Percentiles rank a stretch among this genome's conserved stretches.
Conservation (phyloP, 2,329 filamentous ascomycete genomes). For the Hirsutella thompsonii region DNA sequence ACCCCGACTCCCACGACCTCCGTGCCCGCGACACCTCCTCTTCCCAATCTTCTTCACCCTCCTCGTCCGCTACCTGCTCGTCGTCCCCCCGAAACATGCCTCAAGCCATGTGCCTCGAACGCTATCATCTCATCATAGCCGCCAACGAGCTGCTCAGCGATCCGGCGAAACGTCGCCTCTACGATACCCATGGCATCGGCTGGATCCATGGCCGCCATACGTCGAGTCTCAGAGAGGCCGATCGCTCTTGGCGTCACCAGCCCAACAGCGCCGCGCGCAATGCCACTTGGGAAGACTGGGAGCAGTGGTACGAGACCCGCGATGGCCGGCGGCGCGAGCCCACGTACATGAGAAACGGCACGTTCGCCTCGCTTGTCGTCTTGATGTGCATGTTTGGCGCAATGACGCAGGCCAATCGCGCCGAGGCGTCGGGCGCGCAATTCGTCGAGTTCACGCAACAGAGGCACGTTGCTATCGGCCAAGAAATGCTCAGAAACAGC, state of each 20-base stretch:
- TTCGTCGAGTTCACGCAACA: constrained; percentile 55
- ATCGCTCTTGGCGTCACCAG: constrained; percentile 34
- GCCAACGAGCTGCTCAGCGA: constrained; percentile 84
- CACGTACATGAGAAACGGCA: constrained; percentile 62
- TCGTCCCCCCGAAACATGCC: constrained; percentile 18
- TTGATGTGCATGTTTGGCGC: constrained; percentile 56
- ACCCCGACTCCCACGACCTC: constrained; percentile 57
- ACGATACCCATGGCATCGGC: constrained; percentile 70
- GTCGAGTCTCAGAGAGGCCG: constrained; percentile 32
- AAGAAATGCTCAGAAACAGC: constrained; percentile 41
- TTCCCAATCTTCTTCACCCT: not conserved
- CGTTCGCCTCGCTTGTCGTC: constrained; percentile 60
- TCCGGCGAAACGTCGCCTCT: constrained; percentile 62
- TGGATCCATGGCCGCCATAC: constrained; percentile 51
- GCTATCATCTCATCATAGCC: constrained; percentile 77
- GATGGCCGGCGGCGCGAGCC: constrained; percentile 33
- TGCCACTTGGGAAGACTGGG: constrained; percentile 98
- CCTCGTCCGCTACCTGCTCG: not conserved
- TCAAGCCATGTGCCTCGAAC: constrained; percentile 58
- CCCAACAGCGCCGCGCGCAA: constrained; percentile 47
- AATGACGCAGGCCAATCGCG: constrained; percentile 58
- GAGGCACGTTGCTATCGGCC: constrained; percentile 51
- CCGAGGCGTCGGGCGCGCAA: constrained; percentile 46
- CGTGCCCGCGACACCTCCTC: not conserved
- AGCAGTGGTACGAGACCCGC: constrained; percentile 55